Base-by-base conservation (phyloP, 345 rosid species). In the Reutealis trisperma region DNA sequence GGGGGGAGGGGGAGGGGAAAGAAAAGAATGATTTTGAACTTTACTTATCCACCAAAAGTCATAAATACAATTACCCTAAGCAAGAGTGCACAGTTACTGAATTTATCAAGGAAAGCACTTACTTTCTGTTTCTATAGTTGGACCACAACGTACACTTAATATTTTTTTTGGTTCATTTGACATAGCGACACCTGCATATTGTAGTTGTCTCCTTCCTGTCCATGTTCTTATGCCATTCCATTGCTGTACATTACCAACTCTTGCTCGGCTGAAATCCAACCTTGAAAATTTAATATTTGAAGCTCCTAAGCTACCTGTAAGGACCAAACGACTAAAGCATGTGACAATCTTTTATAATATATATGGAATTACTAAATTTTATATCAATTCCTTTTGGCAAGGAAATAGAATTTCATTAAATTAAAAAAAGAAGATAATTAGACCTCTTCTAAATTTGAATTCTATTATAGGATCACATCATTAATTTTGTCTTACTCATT, bases 231-330 rank as follows among this genome's bases (percentile, higher is more conserved):
- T 44, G 34, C 77, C 47, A 47, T 63, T 70, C 22, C 32, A 64
- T 71, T 72, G 75, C 58, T 10, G 70, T 16, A 85, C 61, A 61
- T 70, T 57, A 14, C 79, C 55, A 70, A 79, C 71, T 63, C 69
- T 82, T 75, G 70, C 75, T 72, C 80, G 58, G 25, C 78, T 60
- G 70, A 77, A 75, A 58, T 70, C 78, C 51, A 74, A 49, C 44
- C 68, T 75, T 0, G 67, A 55, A 34, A 80, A 67, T 64, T 76
- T 85, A 61, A 83, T 16, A 72, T 81, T 80, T 58, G 86, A 81
- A 68, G 76, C 75, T 75, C 86, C 86, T 61, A 88, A 76, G 77
- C 84, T 80, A 78, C 87, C 89, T 85, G 87, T 55, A 79, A 59
- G 63, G 55, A 61, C 54, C 64, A 67, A 18, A 45, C 1, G 9